phyloP scores from a whole-genome alignment of 306 rosid species.

The apple (Malus domestica) region ASM211411v1 NC_041801.1:31112501-31113000 shows the following conservation, averaged over 20 bases:
- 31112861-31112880: not conserved
- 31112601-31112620: slow-evolving; percentile 40
- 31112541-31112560: slow-evolving; percentile 31
- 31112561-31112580: slow-evolving; percentile 52
- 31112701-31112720: not conserved
- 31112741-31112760: not conserved
- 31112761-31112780: too few relatives aligned
- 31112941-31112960: not conserved
- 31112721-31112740: not conserved
- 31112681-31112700: not conserved
- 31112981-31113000: not conserved
- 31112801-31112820: not conserved
- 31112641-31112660: not conserved
- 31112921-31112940: not conserved
- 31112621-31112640: slow-evolving; percentile 36
- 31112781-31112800: too few relatives aligned
- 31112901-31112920: not conserved
- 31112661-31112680: not conserved
- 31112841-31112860: not conserved
- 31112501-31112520: not conserved
- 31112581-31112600: slow-evolving; percentile 50
- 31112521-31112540: not conserved
- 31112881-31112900: not conserved
- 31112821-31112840: not conserved
- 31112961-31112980: not conserved